These are phyloP conservation scores for Mariannaea elegans DNA, from an alignment of 2,329 filamentous ascomycete species.

Conservation along the genomic window DNA sequence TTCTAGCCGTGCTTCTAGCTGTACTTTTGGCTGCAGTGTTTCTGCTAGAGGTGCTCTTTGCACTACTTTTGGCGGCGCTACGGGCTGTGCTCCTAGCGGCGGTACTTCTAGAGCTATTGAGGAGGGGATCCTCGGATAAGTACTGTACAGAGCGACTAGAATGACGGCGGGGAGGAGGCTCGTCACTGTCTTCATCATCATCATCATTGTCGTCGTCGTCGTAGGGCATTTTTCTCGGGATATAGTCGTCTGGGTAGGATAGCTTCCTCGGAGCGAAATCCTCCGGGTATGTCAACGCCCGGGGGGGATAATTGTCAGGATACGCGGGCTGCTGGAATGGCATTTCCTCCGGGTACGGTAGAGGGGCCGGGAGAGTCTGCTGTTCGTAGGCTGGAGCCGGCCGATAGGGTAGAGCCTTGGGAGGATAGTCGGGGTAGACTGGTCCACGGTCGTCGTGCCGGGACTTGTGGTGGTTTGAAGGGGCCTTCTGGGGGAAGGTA, in stretches of 20 bases:
- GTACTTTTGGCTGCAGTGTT: conserved; percentile 26
- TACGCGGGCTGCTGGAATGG: conserved; percentile 30
- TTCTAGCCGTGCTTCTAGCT: not conserved
- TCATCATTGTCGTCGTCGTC: conserved; percentile 35
- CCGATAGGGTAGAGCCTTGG: conserved; percentile 34
- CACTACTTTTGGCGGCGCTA: conserved; percentile 24
- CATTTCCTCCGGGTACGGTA: conserved; percentile 36
- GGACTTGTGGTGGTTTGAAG: conserved; percentile 36
- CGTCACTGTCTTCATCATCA: conserved; percentile 33
- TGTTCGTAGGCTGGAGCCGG: conserved; percentile 31
- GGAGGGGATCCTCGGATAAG: conserved; percentile 34
- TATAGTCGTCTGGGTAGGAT: conserved; percentile 31
- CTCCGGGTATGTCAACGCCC: conserved; percentile 34
- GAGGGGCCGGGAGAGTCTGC: conserved; percentile 20
- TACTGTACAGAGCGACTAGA: conserved; percentile 34
- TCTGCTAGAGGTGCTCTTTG: conserved; percentile 8
- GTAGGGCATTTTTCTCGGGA: conserved; percentile 21
- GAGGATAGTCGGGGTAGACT: conserved; percentile 31
- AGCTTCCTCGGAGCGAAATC: conserved; percentile 34
- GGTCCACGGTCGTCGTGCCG: conserved; percentile 32
- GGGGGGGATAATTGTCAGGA: conserved; percentile 32
- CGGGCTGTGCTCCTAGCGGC: conserved; percentile 26
- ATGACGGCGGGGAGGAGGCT: conserved; percentile 26
- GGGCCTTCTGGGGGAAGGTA: conserved; percentile 56
- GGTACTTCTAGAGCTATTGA: conserved; percentile 21